These are phyloP conservation scores for Ophiognomonia clavigignenti-juglandacearum DNA, from an alignment of 2,329 filamentous ascomycete genomes.

Conservation along the genomic window DNA sequence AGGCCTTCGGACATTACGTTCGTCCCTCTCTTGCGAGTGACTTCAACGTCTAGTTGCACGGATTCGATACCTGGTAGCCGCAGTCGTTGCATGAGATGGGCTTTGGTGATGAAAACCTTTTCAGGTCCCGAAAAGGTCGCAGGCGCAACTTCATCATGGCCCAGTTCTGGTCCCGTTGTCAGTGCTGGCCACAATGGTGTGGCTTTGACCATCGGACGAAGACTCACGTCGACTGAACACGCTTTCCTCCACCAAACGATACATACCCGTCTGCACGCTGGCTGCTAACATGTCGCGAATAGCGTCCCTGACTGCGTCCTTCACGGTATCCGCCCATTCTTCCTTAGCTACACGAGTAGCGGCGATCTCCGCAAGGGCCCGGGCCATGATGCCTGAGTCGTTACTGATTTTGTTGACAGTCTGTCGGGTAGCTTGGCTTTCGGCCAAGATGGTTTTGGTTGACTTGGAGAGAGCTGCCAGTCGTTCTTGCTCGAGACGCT, in stretches of 20 bases:
- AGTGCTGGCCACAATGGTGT: too few species aligned
- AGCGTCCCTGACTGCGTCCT: not conserved
- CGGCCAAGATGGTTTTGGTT: not conserved
- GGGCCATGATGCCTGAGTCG: not conserved
- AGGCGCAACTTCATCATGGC: fast-evolving
- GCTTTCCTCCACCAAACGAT: not conserved
- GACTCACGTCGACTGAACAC: not conserved
- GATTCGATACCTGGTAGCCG: not conserved
- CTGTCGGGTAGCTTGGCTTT: not conserved
- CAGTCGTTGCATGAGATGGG: not conserved
- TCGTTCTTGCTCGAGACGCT: not conserved
- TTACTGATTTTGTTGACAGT: not conserved
- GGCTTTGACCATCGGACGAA: too few species aligned
- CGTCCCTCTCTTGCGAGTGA: not conserved
- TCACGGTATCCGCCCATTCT: not conserved
- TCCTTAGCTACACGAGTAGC: not conserved
- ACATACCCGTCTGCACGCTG: not conserved
- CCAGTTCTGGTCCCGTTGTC: not conserved
- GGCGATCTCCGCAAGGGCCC: not conserved
- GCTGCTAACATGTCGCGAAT: not conserved
- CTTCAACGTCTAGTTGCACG: not conserved
- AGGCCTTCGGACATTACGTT: not conserved
- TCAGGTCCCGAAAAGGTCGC: too few species aligned
- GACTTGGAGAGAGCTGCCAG: not conserved
- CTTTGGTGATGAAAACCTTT: not conserved